Evolutionary conservation across 352 stramenopile genomes (phyloP).

Genomic region (Pythium rishiriense): DNA sequence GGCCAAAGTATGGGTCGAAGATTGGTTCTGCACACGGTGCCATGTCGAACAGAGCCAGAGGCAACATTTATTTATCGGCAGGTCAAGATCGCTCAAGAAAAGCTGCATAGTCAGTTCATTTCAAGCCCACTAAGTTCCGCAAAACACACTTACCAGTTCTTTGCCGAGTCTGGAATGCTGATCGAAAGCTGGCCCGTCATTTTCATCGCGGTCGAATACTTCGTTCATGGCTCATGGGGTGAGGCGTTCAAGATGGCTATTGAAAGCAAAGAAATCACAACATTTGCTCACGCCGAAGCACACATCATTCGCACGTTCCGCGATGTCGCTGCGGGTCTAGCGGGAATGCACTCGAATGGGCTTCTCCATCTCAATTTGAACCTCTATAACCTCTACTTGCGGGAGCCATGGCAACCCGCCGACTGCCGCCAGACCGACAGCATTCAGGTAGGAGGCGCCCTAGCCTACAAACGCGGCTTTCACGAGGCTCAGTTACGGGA

Average conservation of each 20-base stretch:
- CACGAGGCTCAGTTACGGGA: conserved; percentile 28
- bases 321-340: conserved; percentile 46
- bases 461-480: conserved; percentile 49
- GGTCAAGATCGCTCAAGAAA: conserved; percentile 36
- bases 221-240: conserved; percentile 38
- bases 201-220: conserved; percentile 53
- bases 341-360: conserved; percentile 55
- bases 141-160: conserved; percentile 65
- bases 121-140: conserved; percentile 28
- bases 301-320: conserved; percentile 37
- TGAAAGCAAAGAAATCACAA: conserved; percentile 14
- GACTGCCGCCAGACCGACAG: neutral
- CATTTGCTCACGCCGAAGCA: conserved; percentile 13
- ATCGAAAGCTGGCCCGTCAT: conserved; percentile 63
- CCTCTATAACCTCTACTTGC: conserved; percentile 48
- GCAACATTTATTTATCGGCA: conserved; percentile 38
- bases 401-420: neutral
- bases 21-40: conserved; percentile 45
- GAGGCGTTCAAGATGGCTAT: conserved; percentile 30
- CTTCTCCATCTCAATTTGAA: conserved; percentile 61
- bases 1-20: neutral
- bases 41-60: conserved; percentile 46
- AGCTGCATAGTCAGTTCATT: conserved; percentile 46
- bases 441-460: conserved; percentile 42
- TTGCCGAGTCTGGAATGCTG: conserved; percentile 57